Conservation (phyloP, 75 land plant species). For the Cupressus sempervirens region DNA sequence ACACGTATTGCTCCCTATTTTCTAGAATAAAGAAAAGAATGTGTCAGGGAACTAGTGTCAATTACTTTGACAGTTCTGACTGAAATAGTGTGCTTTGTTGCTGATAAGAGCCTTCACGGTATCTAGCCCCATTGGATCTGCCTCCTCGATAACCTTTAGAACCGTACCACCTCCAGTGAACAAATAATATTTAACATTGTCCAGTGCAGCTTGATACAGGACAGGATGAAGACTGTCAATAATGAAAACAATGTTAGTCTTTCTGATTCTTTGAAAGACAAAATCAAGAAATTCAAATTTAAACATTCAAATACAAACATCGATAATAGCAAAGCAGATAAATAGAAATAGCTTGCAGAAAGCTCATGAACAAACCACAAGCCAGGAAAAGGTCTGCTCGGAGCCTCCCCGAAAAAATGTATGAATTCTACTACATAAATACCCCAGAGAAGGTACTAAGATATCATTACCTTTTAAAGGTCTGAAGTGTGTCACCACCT, state of each 20-base stretch:
- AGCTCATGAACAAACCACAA: not conserved
- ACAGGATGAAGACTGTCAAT: constrained; percentile 36
- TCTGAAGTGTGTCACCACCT: constrained; percentile 56
- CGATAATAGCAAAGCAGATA: not conserved
- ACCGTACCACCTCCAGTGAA: constrained; percentile 53
- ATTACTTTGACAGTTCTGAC: not conserved
- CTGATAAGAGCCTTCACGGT: constrained; percentile 37
- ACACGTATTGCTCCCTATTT: not conserved
- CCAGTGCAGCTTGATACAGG: constrained; percentile 31
- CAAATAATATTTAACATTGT: constrained; percentile 40
- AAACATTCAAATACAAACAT: not conserved
- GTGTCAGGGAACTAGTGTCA: not conserved
- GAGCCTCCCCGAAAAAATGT: not conserved
- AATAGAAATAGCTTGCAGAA: not conserved
- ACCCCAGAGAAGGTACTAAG: not conserved
- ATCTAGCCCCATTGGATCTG: constrained; percentile 35
- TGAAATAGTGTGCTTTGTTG: constrained; percentile 16
- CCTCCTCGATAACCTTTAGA: constrained; percentile 39
- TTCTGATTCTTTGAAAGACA: not conserved
- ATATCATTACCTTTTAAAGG: constrained; percentile 40
- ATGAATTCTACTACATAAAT: not conserved
- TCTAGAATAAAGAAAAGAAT: not conserved
- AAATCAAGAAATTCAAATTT: not conserved
- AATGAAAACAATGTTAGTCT: not conserved
- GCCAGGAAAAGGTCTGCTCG: not conserved